These are phyloP conservation scores for Hypoxylon sp. DNA, from an alignment of 2,329 filamentous ascomycete genomes.

Conservation along the genomic window DNA sequence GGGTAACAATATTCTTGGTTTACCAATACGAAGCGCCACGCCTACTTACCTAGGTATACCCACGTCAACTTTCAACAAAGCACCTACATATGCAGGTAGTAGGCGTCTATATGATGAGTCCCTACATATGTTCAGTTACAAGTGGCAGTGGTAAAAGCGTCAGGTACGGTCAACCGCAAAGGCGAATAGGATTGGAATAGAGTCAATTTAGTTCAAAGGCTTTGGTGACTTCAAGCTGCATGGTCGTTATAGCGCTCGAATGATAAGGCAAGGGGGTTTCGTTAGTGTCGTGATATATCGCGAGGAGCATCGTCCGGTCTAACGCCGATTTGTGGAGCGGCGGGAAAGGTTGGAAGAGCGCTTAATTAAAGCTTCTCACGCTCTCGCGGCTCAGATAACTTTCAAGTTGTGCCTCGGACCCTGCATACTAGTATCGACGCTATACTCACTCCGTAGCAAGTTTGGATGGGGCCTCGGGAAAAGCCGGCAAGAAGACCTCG, in stretches of 20 bases:
- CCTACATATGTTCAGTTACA: slow-evolving; percentile 16
- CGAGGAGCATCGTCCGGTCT: slow-evolving; percentile 43
- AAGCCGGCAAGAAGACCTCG: slow-evolving; percentile 33
- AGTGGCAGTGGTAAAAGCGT: slow-evolving; percentile 10
- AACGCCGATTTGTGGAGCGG: slow-evolving; percentile 39
- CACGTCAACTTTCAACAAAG: slow-evolving; percentile 2
- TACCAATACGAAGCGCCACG: slow-evolving; percentile 6
- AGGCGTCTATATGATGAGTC: slow-evolving; percentile 17
- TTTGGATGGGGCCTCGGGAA: slow-evolving; percentile 39
- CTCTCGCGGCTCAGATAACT: slow-evolving; percentile 32
- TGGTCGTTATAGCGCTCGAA: slow-evolving; percentile 29
- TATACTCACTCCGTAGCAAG: slow-evolving; percentile 38
- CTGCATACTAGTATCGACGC: slow-evolving; percentile 41
- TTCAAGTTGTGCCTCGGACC: slow-evolving; percentile 27
- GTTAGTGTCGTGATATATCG: slow-evolving; percentile 32
- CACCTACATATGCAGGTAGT: slow-evolving; percentile 6
- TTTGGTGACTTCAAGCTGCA: slow-evolving; percentile 41
- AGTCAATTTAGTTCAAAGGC: slow-evolving; percentile 23
- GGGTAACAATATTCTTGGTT: slow-evolving; percentile 1
- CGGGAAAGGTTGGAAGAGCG: slow-evolving; percentile 28
- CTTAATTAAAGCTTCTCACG: slow-evolving; percentile 26
- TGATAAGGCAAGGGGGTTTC: slow-evolving; percentile 30
- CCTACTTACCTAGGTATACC: neutral
- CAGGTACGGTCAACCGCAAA: slow-evolving; percentile 36
- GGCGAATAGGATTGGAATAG: slow-evolving; percentile 21